Evolutionary conservation across 306 rosid genomes (phyloP), one percentile per base, ranked within the genome.

Genomic region (Glycyrrhiza uralensis): DNA sequence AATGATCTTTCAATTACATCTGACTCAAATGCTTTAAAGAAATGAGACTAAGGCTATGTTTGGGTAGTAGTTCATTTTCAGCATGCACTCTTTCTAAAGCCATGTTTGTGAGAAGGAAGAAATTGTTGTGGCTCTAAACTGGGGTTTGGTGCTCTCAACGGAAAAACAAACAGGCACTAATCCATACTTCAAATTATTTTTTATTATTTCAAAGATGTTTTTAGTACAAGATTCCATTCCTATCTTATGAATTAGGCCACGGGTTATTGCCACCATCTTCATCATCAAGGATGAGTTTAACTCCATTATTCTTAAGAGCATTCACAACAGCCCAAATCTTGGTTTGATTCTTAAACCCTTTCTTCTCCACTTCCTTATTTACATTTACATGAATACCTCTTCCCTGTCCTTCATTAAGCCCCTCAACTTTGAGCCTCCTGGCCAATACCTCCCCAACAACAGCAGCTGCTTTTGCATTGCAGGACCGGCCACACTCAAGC

Each of bases 401-500:
- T 62, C 97, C 99, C 41, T 80, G 81, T 59, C 97, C 99, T 66
- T 89, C 82, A 45, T 84, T 80, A 30, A 91, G 90, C 55, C 90
- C 96, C 42, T 89, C 97, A 41, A 89, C 97, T 80, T 87, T 89
- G 52, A 91, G 99, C 64, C 96, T 74, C 85, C 84, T 84, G 4
- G 96, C 97, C 85, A 94, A 70, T 50, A 94, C 96, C 80, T 91
- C 99, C 30, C 97, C 97, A 38, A 94, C 96, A 74, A 86, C 76
- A 12, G 84, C 36, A 4, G 93, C 99, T 19, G 99, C 93, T 82
- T 94, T 94, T 5, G 99, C 97, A 13, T 94, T 91, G 77, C 96
- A 89, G 28, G 96, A 84, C 35, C 95, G 82, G 42, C 93, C 88
- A 23, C 97, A 91, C 80, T 94, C 97, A 2, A 94, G 89, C 4